These are phyloP conservation scores for Musa troglodytarum DNA, from an alignment of 176 grass and related monocot species.

Conservation along the genomic window DNA sequence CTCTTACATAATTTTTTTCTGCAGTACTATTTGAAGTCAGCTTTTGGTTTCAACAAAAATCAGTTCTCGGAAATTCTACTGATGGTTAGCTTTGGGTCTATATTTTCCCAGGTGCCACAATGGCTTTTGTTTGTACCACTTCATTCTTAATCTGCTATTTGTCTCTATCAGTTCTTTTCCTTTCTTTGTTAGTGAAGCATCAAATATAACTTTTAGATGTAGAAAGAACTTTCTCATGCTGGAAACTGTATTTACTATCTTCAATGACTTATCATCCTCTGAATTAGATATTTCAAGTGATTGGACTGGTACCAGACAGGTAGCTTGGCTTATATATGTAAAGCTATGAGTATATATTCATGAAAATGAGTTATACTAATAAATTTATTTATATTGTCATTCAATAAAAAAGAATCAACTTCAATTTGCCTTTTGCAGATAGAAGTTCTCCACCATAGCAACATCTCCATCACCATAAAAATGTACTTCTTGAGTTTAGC, in stretches of 20 bases:
- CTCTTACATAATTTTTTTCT: constrained; percentile 13
- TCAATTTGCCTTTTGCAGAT: no score
- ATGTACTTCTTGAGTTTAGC: no score
- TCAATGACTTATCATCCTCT: neutral
- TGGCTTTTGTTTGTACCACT: neutral
- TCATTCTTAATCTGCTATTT: no score
- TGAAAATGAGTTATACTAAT: no score
- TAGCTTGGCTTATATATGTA: no score
- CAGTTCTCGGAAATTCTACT: constrained; percentile 86
- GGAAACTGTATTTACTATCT: neutral
- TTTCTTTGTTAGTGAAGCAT: neutral
- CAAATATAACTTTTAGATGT: neutral
- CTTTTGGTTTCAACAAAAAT: constrained; percentile 83
- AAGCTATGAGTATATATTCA: neutral
- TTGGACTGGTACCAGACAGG: neutral
- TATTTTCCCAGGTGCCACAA: constrained; percentile 65
- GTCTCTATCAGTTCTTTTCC: neutral
- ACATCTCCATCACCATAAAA: no score
- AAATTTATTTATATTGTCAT: no score
- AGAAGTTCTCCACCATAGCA: no score
- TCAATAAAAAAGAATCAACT: no score
- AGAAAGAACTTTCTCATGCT: neutral
- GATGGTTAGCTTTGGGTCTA: constrained; percentile 68
- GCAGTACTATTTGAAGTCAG: constrained; percentile 77
- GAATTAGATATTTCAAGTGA: neutral